phyloP scores from a whole-genome alignment of 139 green algal genomes.

The Chlorella sp. region DNA sequence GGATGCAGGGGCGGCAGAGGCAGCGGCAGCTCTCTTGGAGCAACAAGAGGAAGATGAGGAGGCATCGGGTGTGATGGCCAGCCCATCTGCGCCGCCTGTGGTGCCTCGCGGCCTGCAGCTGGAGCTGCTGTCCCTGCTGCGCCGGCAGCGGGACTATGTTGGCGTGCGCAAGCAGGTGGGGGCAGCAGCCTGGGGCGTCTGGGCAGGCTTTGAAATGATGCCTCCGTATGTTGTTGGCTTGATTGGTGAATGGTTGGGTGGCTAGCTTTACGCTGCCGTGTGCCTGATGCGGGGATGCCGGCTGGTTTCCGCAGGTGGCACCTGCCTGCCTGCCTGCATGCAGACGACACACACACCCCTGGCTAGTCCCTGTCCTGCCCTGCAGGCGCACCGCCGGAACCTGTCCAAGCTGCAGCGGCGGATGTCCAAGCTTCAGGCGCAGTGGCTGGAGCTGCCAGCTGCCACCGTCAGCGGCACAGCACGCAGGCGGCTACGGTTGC shows the following conservation, averaged over 20 bases:
- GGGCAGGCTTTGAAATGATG: too few relatives aligned
- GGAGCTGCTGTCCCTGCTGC: slow-evolving; percentile 9
- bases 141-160: slow-evolving; percentile 24
- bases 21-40: background rate
- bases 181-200: too few relatives aligned
- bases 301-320: background rate
- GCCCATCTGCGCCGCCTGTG: background rate
- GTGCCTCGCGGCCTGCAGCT: background rate
- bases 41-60: background rate
- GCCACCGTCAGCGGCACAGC: too few relatives aligned
- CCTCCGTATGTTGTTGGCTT: too few relatives aligned
- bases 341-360: background rate
- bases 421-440: too few relatives aligned
- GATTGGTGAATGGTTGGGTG: too few relatives aligned
- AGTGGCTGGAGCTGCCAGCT: too few relatives aligned
- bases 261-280: too few relatives aligned
- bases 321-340: background rate
- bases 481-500: background rate
- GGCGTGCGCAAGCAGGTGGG: background rate
- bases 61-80: background rate
- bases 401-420: background rate
- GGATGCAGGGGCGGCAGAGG: background rate
- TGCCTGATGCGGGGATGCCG: background rate
- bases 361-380: background rate
- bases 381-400: background rate